Conservation (phyloP, 2,329 filamentous ascomycete genomes). For the Monilinia vaccinii-corymbosi region DNA sequence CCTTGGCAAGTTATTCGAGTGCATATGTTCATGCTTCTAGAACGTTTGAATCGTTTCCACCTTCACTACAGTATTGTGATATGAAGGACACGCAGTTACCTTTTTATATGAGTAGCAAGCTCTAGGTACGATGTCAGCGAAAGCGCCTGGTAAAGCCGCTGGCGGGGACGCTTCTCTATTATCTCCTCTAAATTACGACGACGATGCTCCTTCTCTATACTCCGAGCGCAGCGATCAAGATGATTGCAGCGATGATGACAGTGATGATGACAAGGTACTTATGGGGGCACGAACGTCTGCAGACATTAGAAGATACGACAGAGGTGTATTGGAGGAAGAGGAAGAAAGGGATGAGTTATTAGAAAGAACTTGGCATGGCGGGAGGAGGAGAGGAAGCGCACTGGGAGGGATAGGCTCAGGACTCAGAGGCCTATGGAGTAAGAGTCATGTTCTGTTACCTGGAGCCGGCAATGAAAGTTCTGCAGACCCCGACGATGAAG, state of each 20-base stretch:
- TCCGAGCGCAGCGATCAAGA: slow-evolving; percentile 59
- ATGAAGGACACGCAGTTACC: not conserved
- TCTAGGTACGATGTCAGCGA: slow-evolving; percentile 10
- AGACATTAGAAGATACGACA: slow-evolving; percentile 61
- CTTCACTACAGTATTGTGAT: not conserved
- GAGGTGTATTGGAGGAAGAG: slow-evolving; percentile 64
- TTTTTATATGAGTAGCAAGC: not conserved
- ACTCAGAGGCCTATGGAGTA: slow-evolving; percentile 32
- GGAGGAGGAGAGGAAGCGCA: slow-evolving; percentile 16
- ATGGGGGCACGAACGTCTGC: slow-evolving; percentile 56
- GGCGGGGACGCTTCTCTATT: slow-evolving; percentile 22
- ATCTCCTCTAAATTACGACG: slow-evolving; percentile 26
- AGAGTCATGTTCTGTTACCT: slow-evolving; percentile 24
- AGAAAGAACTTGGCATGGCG: slow-evolving; percentile 37
- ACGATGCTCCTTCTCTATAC: slow-evolving; percentile 56
- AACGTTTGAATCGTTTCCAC: not conserved
- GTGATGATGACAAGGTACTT: slow-evolving; percentile 64
- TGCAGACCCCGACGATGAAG: not conserved
- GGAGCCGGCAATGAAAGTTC: slow-evolving; percentile 23
- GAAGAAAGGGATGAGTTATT: slow-evolving; percentile 59
- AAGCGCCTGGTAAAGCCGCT: not conserved
- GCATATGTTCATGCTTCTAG: not conserved
- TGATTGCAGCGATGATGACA: slow-evolving; percentile 67
- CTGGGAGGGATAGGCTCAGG: slow-evolving; percentile 29
- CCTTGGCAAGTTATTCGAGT: not conserved